Percentiles rank a stretch among this genome's conserved stretches.
Conservation (phyloP, 192 early-diverging fungal genomes). For the Coemansia sp. region DNA sequence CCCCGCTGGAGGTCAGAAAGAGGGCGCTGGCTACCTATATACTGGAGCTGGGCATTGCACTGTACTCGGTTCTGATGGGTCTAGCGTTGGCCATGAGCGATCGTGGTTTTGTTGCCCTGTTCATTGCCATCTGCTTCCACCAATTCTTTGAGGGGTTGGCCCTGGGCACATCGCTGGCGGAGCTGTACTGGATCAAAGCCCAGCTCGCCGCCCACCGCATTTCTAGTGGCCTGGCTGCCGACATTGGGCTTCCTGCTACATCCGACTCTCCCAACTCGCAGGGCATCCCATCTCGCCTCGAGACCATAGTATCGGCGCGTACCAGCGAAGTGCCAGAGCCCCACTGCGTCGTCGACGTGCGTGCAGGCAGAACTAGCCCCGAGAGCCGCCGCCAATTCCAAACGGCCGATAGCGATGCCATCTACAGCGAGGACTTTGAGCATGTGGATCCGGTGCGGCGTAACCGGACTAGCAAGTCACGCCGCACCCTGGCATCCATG, state of each 20-base stretch:
- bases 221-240: no score
- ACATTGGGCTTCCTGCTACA: no score
- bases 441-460: slow-evolving; percentile 1
- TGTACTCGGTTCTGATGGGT: slow-evolving; percentile 71
- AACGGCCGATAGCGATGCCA: not conserved
- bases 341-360: not conserved
- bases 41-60: slow-evolving; percentile 66
- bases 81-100: slow-evolving; percentile 50
- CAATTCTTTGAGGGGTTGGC: slow-evolving; percentile 76
- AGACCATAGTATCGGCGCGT: not conserved
- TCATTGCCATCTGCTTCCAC: slow-evolving; percentile 61
- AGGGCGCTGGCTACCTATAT: slow-evolving; percentile 55
- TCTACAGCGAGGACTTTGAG: slow-evolving; percentile 14
- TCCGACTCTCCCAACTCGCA: no score
- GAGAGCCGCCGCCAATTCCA: not conserved
- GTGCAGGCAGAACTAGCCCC: not conserved
- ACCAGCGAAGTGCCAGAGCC: not conserved
- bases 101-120: slow-evolving; percentile 51
- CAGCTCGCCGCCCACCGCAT: slow-evolving; percentile 9
- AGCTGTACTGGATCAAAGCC: slow-evolving; percentile 49
- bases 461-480: slow-evolving; percentile 20
- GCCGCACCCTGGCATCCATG: slow-evolving; percentile 32
- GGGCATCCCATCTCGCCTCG: not conserved
- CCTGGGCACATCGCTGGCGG: slow-evolving; percentile 63
- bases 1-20: slow-evolving; percentile 16